These are phyloP conservation scores for Byssoonygena ceratinophila DNA, from an alignment of 2,329 filamentous ascomycete species.

Conservation along the genomic window DNA sequence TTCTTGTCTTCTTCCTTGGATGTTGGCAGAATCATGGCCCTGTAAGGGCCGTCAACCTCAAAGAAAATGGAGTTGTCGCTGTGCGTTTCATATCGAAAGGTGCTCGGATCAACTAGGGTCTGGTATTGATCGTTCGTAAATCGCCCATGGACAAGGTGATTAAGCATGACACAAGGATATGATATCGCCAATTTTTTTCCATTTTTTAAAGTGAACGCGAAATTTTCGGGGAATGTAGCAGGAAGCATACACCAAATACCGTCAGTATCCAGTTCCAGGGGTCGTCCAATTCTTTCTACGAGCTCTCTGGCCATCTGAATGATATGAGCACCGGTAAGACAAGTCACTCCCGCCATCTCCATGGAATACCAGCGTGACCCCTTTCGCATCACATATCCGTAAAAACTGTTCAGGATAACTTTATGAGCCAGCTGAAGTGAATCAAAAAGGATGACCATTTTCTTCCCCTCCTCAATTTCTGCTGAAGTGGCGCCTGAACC, in stretches of 20 bases:
- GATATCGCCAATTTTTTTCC: slow-evolving; percentile 96
- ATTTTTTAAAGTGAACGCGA: slow-evolving; percentile 83
- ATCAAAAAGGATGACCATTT: slow-evolving; percentile 96
- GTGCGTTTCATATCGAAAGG: slow-evolving; percentile 86
- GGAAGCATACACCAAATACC: slow-evolving; percentile 99
- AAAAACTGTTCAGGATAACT: slow-evolving; percentile 98
- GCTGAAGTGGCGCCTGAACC: slow-evolving; percentile 61
- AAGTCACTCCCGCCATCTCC: slow-evolving; percentile 98
- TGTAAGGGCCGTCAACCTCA: slow-evolving; percentile 96
- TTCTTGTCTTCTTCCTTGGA: slow-evolving; percentile 99
- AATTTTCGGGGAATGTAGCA: slow-evolving; percentile 92
- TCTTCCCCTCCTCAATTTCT: slow-evolving; percentile 90
- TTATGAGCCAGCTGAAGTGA: slow-evolving; percentile 96
- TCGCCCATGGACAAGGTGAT: slow-evolving; percentile 84
- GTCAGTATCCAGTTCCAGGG: slow-evolving; percentile 90
- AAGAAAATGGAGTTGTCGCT: slow-evolving; percentile 99
- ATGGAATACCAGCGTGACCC: slow-evolving; percentile 98
- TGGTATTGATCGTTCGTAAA: slow-evolving; percentile 99
- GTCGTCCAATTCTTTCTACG: slow-evolving; percentile 84
- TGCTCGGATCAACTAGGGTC: slow-evolving; percentile 65
- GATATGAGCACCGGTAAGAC: slow-evolving; percentile 87
- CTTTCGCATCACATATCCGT: slow-evolving; percentile 98
- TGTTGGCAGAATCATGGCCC: slow-evolving; percentile 90
- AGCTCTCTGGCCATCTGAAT: slow-evolving; percentile 92
- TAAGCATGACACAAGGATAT: slow-evolving; percentile 98